Evolutionary conservation across 2,329 filamentous ascomycete species (phyloP).

Genomic region (Nothomitra cinnamomea): DNA sequence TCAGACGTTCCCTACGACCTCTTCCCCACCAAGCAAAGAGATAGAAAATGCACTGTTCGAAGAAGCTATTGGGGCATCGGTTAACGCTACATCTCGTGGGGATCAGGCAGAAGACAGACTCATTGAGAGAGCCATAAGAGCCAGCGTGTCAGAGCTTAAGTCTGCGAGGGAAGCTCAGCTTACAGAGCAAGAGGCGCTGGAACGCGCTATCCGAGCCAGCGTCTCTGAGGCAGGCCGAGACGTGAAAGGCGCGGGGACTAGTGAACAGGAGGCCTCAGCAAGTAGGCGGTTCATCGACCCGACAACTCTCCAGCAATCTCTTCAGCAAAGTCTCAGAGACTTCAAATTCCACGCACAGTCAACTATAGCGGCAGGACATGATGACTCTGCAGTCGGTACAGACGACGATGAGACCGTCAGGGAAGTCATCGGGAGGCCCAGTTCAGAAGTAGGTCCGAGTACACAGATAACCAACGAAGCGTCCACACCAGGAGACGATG

Average conservation of each 20-base stretch:
- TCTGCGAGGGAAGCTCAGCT: conserved; percentile 19
- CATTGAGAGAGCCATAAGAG: conserved; percentile 57
- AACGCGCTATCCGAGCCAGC: conserved; percentile 33
- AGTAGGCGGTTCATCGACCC: conserved; percentile 8
- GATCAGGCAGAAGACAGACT: conserved; percentile 50
- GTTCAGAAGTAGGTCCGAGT: conserved; percentile 1
- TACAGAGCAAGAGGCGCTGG: conserved; percentile 28
- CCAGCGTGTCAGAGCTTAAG: conserved; percentile 46
- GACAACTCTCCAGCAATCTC: conserved; percentile 17
- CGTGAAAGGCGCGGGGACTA: conserved; percentile 11
- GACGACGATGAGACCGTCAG: not conserved
- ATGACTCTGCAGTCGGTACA: not conserved
- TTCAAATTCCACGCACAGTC: not conserved
- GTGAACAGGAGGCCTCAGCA: not conserved
- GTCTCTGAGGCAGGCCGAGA: conserved; percentile 25
- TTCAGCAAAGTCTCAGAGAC: conserved; percentile 8
- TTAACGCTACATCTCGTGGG: conserved; percentile 52
- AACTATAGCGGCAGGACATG: not conserved
- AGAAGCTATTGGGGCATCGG: conserved; percentile 51
- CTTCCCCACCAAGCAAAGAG: not conserved
- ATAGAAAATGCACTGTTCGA: conserved; percentile 32
- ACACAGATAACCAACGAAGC: conserved; percentile 8
- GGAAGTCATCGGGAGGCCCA: conserved; percentile 11
- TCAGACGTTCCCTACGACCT: not conserved
- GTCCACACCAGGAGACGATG: conserved; percentile 22